These are phyloP conservation scores for Zygosaccharomyces rouxii DNA, from an alignment of 805 yeast genomes.

Conservation along the genomic window DNA sequence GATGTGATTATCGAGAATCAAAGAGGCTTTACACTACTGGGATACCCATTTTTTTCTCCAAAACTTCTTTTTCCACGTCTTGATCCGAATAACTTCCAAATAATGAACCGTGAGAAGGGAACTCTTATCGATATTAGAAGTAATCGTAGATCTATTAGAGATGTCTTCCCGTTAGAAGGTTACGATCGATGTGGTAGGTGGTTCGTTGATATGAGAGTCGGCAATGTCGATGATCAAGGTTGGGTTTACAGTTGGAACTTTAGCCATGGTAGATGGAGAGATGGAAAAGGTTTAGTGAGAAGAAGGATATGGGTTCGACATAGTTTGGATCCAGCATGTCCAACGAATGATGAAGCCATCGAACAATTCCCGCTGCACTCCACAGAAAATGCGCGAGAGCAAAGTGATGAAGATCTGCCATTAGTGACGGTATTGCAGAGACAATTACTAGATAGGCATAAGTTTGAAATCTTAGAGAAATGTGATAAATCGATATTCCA, in stretches of 20 bases:
- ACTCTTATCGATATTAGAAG: conserved; percentile 14
- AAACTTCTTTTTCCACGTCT: conserved; percentile 43
- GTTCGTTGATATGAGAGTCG: conserved; percentile 62
- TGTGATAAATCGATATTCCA: neutral
- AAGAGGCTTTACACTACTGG: conserved; percentile 50
- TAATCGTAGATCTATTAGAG: conserved; percentile 13
- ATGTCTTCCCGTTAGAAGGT: conserved; percentile 20
- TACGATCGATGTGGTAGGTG: conserved; percentile 38
- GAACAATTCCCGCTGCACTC: neutral
- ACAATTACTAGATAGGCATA: conserved; percentile 16
- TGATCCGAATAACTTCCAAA: conserved; percentile 44
- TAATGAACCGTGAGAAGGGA: conserved; percentile 10
- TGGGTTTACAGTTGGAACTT: conserved; percentile 65
- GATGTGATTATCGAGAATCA: conserved; percentile 52
- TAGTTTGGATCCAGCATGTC: conserved; percentile 10
- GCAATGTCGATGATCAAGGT: conserved; percentile 70
- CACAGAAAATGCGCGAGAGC: neutral
- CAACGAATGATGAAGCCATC: neutral
- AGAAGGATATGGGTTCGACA: conserved; percentile 59
- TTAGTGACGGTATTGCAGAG: conserved; percentile 10
- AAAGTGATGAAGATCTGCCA: neutral
- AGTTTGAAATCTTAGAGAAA: conserved; percentile 11
- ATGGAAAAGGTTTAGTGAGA: conserved; percentile 58
- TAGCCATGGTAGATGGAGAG: conserved; percentile 54
- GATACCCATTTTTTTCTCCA: conserved; percentile 47